Base-by-base conservation (phyloP, 176 grass and related monocot species). In the Microstegium vimineum region DNA sequence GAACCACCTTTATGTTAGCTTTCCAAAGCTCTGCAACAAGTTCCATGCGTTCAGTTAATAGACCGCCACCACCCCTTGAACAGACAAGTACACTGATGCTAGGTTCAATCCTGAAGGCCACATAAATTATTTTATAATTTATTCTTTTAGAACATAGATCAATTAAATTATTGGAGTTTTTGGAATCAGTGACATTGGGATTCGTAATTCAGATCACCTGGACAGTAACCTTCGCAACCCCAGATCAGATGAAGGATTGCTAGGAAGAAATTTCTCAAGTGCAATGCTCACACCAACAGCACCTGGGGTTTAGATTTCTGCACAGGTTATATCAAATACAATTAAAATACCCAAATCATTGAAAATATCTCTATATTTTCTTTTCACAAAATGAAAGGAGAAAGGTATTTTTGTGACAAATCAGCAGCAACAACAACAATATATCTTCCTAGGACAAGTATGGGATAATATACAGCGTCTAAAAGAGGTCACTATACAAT, bases 221-320 rank as follows among this genome's bases (percentile, higher is more conserved):
- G 22, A 68, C 56, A 81, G 31, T 42, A 84, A 88, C 87, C 95
- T 98, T 81, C 89, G 83, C 59, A 87, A 67, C 59, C 84, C 90
- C 69, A 93, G 52, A 32, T 98, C 95, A 91, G 84, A 78, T 73
- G 92, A 93, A 88, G 89, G 90, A 84, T 80, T 91, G 52, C 86
- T 90, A 62, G 82, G 78, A 87, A 93, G 85, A 59, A 98, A 89
- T 79, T 98, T 98, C 82, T 98, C 95, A 75, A 98, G 88, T 68
- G 95, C 95, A 72, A 98, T 89, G 82, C 92, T 98, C 70, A 98
- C 92, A 73, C 95, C 95, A 91, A 90, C 92, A 81, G 90, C 92
- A 82, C 95, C 92, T 6, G 95, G 90, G 88, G 54, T 74, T 43
- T 93, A 59, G 81, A 90, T 98, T 90, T 98, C 95, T 98, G 84